Conservation (phyloP, 2,329 filamentous ascomycete species). For the Epicoccum nigrum region DNA sequence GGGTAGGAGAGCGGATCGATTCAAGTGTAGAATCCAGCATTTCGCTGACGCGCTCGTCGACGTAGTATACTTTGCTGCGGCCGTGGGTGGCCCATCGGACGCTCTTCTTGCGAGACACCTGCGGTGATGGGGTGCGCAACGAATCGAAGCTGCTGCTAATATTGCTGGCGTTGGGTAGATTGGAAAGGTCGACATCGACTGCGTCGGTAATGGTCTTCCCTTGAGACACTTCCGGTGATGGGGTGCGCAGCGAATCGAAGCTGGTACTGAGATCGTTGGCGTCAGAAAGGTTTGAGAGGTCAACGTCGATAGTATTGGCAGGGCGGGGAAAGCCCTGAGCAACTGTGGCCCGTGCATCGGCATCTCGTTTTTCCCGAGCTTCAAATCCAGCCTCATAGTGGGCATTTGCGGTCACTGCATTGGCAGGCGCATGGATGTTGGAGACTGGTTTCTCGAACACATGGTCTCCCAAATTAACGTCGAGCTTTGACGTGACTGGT, state of each 20-base stretch:
- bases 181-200: conserved; percentile 19
- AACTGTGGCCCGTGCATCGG: conserved; percentile 14
- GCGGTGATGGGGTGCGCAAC: neutral
- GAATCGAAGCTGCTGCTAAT: conserved; percentile 1
- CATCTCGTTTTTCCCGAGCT: conserved; percentile 16
- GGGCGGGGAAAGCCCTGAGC: conserved; percentile 10
- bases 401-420: conserved; percentile 9
- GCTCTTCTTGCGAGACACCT: conserved; percentile 8
- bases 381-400: conserved; percentile 13
- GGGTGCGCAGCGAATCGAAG: neutral
- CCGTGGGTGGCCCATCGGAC: conserved; percentile 24
- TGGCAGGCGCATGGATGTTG: conserved; percentile 1
- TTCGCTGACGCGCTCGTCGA: conserved; percentile 28
- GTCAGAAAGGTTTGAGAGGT: conserved; percentile 11
- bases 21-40: conserved; percentile 33
- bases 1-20: conserved; percentile 15
- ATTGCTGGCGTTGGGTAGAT: conserved; percentile 3
- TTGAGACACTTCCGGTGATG: neutral
- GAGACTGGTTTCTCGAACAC: neutral
- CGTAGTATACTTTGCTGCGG: conserved; percentile 24
- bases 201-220: conserved; percentile 23
- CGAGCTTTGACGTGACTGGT: neutral
- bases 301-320: conserved; percentile 10
- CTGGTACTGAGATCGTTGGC: conserved; percentile 5
- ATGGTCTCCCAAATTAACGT: conserved; percentile 3